Conservation (phyloP, 805 yeast species). For the Wickerhamiella slavikovae region DNA sequence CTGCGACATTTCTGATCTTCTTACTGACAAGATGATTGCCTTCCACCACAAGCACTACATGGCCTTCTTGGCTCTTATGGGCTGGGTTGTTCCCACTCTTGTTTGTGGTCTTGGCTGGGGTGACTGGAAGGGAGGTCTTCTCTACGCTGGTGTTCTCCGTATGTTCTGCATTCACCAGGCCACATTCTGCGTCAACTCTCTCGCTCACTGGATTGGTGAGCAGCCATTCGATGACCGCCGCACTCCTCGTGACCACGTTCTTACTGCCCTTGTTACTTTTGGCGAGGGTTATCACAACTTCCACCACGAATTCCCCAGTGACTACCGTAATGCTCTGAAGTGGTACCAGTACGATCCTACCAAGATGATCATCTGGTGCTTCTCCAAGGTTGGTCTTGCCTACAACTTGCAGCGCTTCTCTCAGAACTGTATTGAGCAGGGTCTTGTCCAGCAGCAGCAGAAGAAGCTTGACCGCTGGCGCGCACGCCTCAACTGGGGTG, state of each 20-base stretch:
- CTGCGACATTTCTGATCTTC: conserved; percentile 45
- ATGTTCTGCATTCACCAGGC: conserved; percentile 61
- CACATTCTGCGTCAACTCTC: conserved; percentile 54
- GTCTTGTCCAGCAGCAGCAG: conserved; percentile 66
- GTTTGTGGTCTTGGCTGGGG: conserved; percentile 50
- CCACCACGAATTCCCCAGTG: conserved; percentile 90
- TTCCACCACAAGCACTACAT: conserved; percentile 62
- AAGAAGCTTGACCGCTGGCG: conserved; percentile 57
- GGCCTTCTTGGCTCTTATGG: conserved; percentile 27
- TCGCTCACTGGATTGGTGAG: conserved; percentile 62
- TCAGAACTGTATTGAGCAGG: conserved; percentile 43
- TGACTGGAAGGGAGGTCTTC: conserved; percentile 54
- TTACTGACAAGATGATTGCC: conserved; percentile 31
- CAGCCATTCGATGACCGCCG: conserved; percentile 57
- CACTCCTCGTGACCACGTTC: conserved; percentile 49
- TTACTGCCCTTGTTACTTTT: conserved; percentile 44
- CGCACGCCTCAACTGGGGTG: conserved; percentile 77
- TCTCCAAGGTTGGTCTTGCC: conserved; percentile 36
- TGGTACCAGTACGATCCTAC: conserved; percentile 75
- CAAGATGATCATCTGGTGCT: conserved; percentile 43
- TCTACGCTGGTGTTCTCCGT: conserved; percentile 62
- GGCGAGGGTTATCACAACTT: conserved; percentile 89
- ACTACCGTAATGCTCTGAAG: conserved; percentile 55
- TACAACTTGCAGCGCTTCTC: conserved; percentile 35
- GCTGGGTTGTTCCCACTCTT: conserved; percentile 41